phyloP scores from a whole-genome alignment of 2,329 filamentous ascomycete species.

The Paraconiothyrium sp. region DNA sequence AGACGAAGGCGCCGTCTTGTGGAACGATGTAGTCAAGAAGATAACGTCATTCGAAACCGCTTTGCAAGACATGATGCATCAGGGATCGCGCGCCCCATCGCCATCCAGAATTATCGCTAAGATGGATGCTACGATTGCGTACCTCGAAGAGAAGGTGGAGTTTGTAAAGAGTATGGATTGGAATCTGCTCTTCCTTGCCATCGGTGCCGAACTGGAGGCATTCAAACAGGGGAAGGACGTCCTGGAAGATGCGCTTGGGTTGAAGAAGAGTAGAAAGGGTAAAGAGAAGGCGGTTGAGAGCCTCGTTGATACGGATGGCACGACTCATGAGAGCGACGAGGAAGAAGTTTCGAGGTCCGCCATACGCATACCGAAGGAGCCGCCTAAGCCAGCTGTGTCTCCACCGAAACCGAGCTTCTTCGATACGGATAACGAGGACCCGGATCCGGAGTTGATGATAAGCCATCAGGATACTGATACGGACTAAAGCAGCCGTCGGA shows the following conservation, averaged over 20 bases:
- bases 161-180: slow-evolving; percentile 70
- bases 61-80: slow-evolving; percentile 65
- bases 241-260: slow-evolving; percentile 55
- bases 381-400: slow-evolving; percentile 38
- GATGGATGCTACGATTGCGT: slow-evolving; percentile 66
- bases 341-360: slow-evolving; percentile 44
- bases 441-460: slow-evolving; percentile 60
- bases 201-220: slow-evolving; percentile 77
- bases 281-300: slow-evolving; percentile 28
- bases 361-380: slow-evolving; percentile 40
- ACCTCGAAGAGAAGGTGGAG: slow-evolving; percentile 64
- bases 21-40: slow-evolving; percentile 68
- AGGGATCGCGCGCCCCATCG: slow-evolving; percentile 1
- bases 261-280: slow-evolving; percentile 39
- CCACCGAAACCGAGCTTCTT: slow-evolving; percentile 39
- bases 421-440: slow-evolving; percentile 56
- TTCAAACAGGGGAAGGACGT: slow-evolving; percentile 69
- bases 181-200: slow-evolving; percentile 78
- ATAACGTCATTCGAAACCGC: slow-evolving; percentile 72
- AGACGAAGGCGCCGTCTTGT: slow-evolving; percentile 72
- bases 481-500: slow-evolving; percentile 29
- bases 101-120: slow-evolving; percentile 41
- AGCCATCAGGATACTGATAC: slow-evolving; percentile 56
- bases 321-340: slow-evolving; percentile 20
- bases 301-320: slow-evolving; percentile 28